Percentiles rank a stretch among this genome's conserved stretches.
Evolutionary conservation across 257 asterid genomes (phyloP).

Genomic region (Misopates orontium): DNA sequence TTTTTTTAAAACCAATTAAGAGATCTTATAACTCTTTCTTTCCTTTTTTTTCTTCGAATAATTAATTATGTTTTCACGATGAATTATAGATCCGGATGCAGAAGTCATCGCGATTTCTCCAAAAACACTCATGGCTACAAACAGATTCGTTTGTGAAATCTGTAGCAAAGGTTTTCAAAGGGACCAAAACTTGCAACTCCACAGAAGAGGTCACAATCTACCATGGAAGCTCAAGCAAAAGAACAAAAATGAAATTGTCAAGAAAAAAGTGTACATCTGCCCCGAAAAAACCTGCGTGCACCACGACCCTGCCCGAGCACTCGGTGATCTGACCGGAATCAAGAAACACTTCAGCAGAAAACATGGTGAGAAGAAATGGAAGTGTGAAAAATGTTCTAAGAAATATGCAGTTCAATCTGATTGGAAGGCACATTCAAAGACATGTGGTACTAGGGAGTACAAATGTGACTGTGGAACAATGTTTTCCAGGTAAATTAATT

Average conservation of each 20-base stretch:
- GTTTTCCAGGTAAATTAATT: slow-evolving; percentile 79
- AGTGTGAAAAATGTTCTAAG: slow-evolving; percentile 89
- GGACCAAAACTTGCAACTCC: slow-evolving; percentile 93
- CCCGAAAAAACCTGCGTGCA: slow-evolving; percentile 88
- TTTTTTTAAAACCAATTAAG: no score
- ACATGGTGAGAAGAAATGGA: slow-evolving; percentile 97
- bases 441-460: slow-evolving; percentile 95
- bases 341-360: slow-evolving; percentile 91
- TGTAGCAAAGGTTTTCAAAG: slow-evolving; percentile 95
- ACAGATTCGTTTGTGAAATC: slow-evolving; percentile 85
- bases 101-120: slow-evolving; percentile 91
- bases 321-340: slow-evolving; percentile 87
- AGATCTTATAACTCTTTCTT: no score
- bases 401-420: slow-evolving; percentile 92
- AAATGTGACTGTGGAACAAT: slow-evolving; percentile 96
- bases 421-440: slow-evolving; percentile 95
- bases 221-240: slow-evolving; percentile 96
- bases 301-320: slow-evolving; percentile 82
- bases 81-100: slow-evolving; percentile 83
- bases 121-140: slow-evolving; percentile 82
- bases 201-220: slow-evolving; percentile 88
- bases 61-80: not conserved
- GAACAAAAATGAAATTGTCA: slow-evolving; percentile 48
- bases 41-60: no score
- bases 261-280: slow-evolving; percentile 80